Conservation (phyloP, 306 rosid genomes). For the Castanospermum australe region DNA sequence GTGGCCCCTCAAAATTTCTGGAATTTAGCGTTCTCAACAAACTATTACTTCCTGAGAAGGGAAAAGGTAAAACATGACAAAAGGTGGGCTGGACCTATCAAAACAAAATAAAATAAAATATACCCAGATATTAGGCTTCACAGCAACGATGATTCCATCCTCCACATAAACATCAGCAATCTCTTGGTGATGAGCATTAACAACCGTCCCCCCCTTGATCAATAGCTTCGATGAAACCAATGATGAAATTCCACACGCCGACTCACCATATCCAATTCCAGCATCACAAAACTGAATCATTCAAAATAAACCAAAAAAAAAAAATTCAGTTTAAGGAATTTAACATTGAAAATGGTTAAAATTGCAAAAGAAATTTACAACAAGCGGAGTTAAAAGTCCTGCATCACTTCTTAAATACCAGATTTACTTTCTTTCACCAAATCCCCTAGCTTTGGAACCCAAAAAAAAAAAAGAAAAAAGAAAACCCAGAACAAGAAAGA, state of each 20-base stretch:
- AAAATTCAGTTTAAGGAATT: not conserved
- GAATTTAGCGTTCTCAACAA: not conserved
- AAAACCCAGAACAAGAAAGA: too few relatives aligned
- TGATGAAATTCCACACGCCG: conserved; percentile 33
- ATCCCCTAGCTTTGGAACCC: too few relatives aligned
- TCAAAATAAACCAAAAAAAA: not conserved
- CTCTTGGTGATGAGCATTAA: conserved; percentile 61
- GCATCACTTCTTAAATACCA: not conserved
- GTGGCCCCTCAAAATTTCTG: not conserved
- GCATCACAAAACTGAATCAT: conserved; percentile 53
- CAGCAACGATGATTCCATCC: conserved; percentile 58
- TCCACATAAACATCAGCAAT: conserved; percentile 68
- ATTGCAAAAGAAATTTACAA: not conserved
- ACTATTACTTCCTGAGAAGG: not conserved
- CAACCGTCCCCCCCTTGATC: conserved; percentile 65
- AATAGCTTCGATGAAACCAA: conserved; percentile 43
- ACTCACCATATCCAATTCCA: conserved; percentile 44
- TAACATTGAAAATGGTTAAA: not conserved
- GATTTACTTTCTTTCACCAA: not conserved
- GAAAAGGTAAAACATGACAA: not conserved
- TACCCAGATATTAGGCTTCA: conserved; percentile 55
- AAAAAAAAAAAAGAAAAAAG: too few relatives aligned
- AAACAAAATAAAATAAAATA: not conserved
- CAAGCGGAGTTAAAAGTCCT: not conserved
- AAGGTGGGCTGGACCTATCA: not conserved